These are phyloP conservation scores for Wallacemonas sp. DNA, from an alignment of 208 protist species.

Conservation along the genomic window DNA sequence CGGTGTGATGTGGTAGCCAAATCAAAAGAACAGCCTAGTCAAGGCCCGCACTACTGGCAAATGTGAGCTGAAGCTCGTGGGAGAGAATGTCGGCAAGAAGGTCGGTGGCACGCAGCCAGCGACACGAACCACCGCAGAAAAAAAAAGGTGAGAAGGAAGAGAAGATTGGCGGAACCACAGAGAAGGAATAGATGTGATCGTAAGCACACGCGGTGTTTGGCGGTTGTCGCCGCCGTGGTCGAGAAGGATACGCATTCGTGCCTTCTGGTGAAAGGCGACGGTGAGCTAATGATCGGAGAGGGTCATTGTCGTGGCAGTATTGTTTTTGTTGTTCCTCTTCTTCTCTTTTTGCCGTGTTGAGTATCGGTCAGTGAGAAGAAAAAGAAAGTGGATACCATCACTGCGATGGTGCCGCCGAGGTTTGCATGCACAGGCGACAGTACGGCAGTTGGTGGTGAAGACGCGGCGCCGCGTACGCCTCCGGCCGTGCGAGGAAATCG, in stretches of 20 bases:
- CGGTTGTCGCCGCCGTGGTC: conserved; percentile 8
- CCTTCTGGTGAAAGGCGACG: too few relatives aligned
- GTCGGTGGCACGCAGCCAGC: too few relatives aligned
- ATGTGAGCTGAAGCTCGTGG: too few relatives aligned
- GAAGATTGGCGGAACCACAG: neutral
- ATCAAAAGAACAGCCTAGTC: too few relatives aligned
- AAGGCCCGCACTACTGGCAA: too few relatives aligned
- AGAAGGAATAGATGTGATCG: neutral
- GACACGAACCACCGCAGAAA: too few relatives aligned
- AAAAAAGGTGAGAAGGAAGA: conserved; percentile 1
- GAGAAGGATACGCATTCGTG: too few relatives aligned
- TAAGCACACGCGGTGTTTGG: neutral
- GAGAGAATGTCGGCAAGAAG: too few relatives aligned
- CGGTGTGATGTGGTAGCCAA: neutral
- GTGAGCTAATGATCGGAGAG: too few relatives aligned
- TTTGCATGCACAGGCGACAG: conserved; percentile 20
- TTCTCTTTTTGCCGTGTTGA: conserved; percentile 9
- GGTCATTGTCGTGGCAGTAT: too few relatives aligned
- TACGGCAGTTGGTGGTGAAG: conserved; percentile 1
- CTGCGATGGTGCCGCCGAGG: neutral
- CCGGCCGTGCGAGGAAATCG: conserved; percentile 16
- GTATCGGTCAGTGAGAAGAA: neutral
- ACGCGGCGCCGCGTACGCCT: neutral
- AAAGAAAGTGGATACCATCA: neutral
- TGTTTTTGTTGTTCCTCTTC: neutral